These are phyloP conservation scores for Pycnococcus provasolii DNA, from an alignment of 139 green algal species.

Conservation along the genomic window DNA sequence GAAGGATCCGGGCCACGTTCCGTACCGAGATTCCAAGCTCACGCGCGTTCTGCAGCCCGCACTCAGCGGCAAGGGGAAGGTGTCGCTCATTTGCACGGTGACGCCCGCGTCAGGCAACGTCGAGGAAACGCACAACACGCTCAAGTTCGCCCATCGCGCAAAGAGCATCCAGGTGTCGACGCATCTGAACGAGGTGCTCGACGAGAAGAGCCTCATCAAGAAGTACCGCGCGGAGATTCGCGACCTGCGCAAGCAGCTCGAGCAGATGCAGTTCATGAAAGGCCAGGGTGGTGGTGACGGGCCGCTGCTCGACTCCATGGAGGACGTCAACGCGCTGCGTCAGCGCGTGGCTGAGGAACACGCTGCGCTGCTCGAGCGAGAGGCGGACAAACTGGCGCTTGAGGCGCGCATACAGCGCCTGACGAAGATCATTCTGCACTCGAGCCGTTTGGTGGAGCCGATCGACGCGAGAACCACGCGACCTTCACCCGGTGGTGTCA, in stretches of 20 bases:
- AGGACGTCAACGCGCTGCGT: constrained; percentile 41
- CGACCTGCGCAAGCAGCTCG: constrained; percentile 63
- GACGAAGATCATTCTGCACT: constrained; percentile 49
- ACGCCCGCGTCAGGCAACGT: constrained; percentile 68
- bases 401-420: constrained; percentile 41
- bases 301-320: neutral
- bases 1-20: constrained; percentile 52
- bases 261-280: constrained; percentile 32
- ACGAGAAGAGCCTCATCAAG: constrained; percentile 64
- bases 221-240: constrained; percentile 71
- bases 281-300: constrained; percentile 7
- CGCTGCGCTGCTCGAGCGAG: constrained; percentile 35
- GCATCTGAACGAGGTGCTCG: constrained; percentile 36
- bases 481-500: too few relatives aligned
- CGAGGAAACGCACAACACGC: constrained; percentile 94
- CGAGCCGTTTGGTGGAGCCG: neutral
- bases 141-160: constrained; percentile 88
- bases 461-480: too few relatives aligned
- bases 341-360: constrained; percentile 62
- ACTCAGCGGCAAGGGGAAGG: constrained; percentile 17
- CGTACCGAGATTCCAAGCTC: constrained; percentile 82
- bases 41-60: constrained; percentile 57
- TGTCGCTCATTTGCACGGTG: constrained; percentile 68
- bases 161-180: constrained; percentile 63
- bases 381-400: constrained; percentile 43